Percentiles rank a stretch among this genome's conserved stretches.
phyloP scores from a whole-genome alignment of 257 asterid genomes.

The Paraleonurus japonicus region DNA sequence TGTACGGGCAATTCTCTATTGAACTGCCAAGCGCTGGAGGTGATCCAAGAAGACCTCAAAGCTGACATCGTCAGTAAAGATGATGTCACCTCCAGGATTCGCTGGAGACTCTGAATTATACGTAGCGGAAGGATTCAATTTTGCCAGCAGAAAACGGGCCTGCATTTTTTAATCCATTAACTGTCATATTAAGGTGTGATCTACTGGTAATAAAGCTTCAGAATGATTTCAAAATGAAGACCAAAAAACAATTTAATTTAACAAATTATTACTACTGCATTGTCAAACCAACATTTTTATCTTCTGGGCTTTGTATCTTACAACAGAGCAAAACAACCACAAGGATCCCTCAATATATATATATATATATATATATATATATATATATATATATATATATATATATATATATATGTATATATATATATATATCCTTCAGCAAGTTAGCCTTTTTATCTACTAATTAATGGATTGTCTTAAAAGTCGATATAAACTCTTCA shows the following conservation, averaged over 20 bases:
- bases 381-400: no score
- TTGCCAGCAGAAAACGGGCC: conserved; percentile 97
- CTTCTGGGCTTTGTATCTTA: background rate
- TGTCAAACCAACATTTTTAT: background rate
- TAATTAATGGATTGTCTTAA: background rate
- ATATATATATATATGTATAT: no score
- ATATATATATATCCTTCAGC: background rate
- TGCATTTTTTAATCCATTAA: conserved; percentile 35
- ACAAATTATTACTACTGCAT: background rate
- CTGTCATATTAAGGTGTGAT: conserved; percentile 16
- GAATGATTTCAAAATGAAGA: conserved; percentile 14
- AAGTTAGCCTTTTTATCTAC: background rate
- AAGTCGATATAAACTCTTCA: background rate
- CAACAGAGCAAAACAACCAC: conserved; percentile 11
- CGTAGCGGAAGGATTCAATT: conserved; percentile 96
- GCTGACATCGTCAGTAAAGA: conserved; percentile 96
- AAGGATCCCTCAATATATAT: no score
- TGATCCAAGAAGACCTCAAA: conserved; percentile 96
- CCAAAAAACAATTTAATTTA: conserved; percentile 1
- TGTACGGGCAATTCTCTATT: conserved; percentile 42
- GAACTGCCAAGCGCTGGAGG: conserved; percentile 95
- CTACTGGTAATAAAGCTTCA: conserved; percentile 3
- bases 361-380: no score
- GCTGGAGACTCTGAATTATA: conserved; percentile 68
- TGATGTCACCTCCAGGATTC: conserved; percentile 79